Base-by-base conservation (phyloP, 2,329 filamentous ascomycete species). In the Geosmithia flava region DNA sequence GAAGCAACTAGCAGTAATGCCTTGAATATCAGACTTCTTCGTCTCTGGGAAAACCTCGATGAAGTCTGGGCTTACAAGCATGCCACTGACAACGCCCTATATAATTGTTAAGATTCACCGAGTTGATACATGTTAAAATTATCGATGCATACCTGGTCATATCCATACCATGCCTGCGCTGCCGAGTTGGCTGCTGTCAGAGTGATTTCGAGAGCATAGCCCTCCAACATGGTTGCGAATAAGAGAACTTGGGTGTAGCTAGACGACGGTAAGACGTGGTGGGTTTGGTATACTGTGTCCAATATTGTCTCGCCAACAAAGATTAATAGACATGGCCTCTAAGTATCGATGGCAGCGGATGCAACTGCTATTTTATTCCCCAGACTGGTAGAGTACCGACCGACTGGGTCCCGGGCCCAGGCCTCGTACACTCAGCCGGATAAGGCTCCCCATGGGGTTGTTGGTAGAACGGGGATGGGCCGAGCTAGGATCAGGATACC, bases 41-140 rank as follows among this genome's bases (percentile, higher is more conserved):
- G 45, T 47, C 30, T 47, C 10, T n/a, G 45, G 45, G 30, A 47
- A 47, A 6, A 20, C 20, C n/a, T 47, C 20, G 45, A 47, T 47
- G 37, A 47, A 47, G 33, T 47, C 45, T 17, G 45, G 30, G 20
- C 45, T 47, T n/a, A 47, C 37, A 16, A 47, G 33, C 45, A 47
- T 47, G 4, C 45, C 45, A 30, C 30, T 41, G 17, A 47, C 45
- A 23, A 47, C 23, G 13, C 45, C 45, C 45, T 47, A 16, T 16
- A 11, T 19, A 8, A 8, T 3, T 42, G 41, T 42, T 42, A 42
- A 16, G 8, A 42, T 16, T 16, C 15, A 5, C 30, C 2, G 29
- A 8, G 15, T 7, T 15, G 29, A 11, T 11, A n/a, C 11, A 11
- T 37, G 11, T 3, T 7, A 37, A 11, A 16, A 30, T 11, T 7